phyloP scores from a whole-genome alignment of 306 rosid species.

The Chamaecrista fasciculata region DNA sequence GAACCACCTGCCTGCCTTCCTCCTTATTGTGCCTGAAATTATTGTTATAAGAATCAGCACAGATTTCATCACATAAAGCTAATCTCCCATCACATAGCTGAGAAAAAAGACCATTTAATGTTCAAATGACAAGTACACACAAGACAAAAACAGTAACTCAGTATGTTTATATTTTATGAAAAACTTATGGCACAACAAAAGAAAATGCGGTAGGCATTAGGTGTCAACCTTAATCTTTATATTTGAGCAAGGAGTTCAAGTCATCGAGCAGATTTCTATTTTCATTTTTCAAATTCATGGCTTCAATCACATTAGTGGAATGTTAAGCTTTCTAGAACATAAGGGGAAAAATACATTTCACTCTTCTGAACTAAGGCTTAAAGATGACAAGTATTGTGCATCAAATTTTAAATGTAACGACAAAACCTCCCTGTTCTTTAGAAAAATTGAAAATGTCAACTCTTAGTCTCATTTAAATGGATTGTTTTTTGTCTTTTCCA shows the following conservation, averaged over 20 bases:
- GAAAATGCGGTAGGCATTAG: neutral
- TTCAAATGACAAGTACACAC: neutral
- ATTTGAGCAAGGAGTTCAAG: neutral
- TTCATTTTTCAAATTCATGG: neutral
- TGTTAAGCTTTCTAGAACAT: neutral
- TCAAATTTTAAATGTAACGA: no score
- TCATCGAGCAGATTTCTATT: neutral
- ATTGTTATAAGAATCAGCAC: neutral
- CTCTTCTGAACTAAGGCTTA: neutral
- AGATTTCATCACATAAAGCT: conserved; percentile 4
- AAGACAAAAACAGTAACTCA: neutral
- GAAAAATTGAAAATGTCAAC: neutral
- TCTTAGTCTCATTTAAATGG: neutral
- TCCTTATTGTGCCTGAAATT: conserved; percentile 26
- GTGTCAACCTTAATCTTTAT: neutral
- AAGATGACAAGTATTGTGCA: neutral
- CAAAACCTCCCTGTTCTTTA: neutral
- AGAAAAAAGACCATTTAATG: neutral
- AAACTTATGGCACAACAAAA: neutral
- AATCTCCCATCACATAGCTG: neutral
- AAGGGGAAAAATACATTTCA: neutral
- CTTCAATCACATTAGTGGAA: neutral
- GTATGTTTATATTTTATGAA: neutral
- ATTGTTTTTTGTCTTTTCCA: neutral
- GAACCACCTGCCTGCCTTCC: conserved; percentile 1